Percentiles rank a stretch among this genome's conserved stretches.
phyloP scores from a whole-genome alignment of 2,329 filamentous ascomycete species.

The Colletotrichum viniferum region DNA sequence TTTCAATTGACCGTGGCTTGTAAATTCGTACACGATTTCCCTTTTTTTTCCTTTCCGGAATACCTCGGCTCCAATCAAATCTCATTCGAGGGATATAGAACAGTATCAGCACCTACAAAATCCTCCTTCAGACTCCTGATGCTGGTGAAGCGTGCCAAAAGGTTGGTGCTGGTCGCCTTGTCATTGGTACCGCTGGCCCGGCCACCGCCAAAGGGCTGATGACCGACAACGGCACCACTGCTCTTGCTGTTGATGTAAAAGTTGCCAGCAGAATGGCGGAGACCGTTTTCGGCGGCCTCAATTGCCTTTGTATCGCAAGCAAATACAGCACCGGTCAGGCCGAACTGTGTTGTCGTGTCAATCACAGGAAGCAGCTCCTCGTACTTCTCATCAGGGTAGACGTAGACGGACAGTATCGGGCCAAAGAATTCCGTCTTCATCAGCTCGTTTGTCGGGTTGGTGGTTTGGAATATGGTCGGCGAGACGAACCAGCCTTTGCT shows the following conservation, averaged over 20 bases:
- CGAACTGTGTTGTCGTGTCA: constrained; percentile 77
- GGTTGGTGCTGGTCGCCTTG: constrained; percentile 70
- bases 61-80: constrained; percentile 35
- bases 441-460: constrained; percentile 74
- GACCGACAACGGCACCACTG: constrained; percentile 73
- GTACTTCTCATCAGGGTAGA: constrained; percentile 54
- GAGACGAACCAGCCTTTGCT: constrained; percentile 83
- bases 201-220: constrained; percentile 74
- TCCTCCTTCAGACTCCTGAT: constrained; percentile 76
- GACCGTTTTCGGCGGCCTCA: constrained; percentile 70
- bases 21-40: neutral
- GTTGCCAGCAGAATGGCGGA: constrained; percentile 78
- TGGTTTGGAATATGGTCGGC: constrained; percentile 81
- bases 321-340: constrained; percentile 78
- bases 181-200: constrained; percentile 74
- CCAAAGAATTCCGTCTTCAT: constrained; percentile 84
- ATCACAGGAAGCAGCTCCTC: constrained; percentile 66
- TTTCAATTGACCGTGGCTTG: neutral
- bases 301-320: constrained; percentile 70
- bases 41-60: rapidly evolving
- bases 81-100: constrained; percentile 76
- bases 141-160: constrained; percentile 70
- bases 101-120: constrained; percentile 65
- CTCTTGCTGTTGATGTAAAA: constrained; percentile 89
- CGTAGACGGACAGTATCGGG: constrained; percentile 73